These are phyloP conservation scores for Suillus decipiens DNA, from an alignment of 768 basidiomycete genomes.

Conservation along the genomic window DNA sequence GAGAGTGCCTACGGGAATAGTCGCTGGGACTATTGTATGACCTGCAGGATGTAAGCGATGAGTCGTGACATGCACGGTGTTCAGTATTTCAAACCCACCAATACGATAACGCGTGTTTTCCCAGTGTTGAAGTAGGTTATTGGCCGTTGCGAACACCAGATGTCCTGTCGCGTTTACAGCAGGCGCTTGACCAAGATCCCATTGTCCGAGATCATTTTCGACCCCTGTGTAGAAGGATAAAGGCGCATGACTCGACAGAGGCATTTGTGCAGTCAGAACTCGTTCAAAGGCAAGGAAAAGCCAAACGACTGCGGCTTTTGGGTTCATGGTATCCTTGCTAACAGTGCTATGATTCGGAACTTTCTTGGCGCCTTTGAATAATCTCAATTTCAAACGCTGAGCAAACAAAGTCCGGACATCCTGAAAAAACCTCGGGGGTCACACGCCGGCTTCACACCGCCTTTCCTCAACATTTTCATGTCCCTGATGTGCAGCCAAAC, in stretches of 20 bases:
- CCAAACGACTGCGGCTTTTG: neutral
- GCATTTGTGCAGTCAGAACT: neutral
- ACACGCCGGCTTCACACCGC: no score
- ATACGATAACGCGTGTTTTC: conserved; percentile 39
- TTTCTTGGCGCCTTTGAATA: no score
- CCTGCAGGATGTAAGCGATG: conserved; percentile 15
- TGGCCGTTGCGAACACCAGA: conserved; percentile 37
- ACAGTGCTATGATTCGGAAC: no score
- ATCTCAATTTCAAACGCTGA: no score
- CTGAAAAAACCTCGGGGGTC: no score
- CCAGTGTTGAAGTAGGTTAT: conserved; percentile 39
- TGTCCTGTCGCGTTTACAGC: conserved; percentile 32
- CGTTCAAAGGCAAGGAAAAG: neutral
- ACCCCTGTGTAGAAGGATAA: no score
- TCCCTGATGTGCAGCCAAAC: no score
- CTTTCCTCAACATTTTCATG: no score
- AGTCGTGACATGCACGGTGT: neutral
- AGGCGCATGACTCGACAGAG: neutral
- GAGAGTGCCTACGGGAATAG: conserved; percentile 35
- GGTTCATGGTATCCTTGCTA: no score
- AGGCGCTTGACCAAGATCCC: conserved; percentile 24
- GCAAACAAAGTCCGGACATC: no score
- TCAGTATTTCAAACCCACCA: conserved; percentile 19
- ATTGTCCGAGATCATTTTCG: conserved; percentile 8
- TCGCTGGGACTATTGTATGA: conserved; percentile 35